These are phyloP conservation scores for Juncus inflexus DNA, from an alignment of 176 grass and related monocot species.

Conservation along the genomic window DNA sequence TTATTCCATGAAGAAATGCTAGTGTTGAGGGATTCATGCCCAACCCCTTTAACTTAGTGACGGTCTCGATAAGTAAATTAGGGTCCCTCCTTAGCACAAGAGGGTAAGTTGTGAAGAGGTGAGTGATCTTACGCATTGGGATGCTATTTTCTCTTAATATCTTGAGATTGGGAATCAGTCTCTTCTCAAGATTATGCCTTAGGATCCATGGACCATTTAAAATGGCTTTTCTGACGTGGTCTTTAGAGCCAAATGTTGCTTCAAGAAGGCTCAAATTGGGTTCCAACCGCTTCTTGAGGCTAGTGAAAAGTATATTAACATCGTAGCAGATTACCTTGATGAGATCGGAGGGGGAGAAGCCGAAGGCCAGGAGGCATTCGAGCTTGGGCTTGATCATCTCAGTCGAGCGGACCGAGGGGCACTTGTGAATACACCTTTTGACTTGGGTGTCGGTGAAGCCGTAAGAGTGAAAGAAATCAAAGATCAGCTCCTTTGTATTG, in stretches of 20 bases:
- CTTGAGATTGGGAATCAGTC: neutral
- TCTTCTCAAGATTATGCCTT: neutral
- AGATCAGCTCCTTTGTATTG: neutral
- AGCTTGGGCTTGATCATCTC: slow-evolving; percentile 22
- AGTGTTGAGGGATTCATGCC: no score
- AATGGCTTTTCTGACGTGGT: neutral
- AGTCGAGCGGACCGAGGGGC: slow-evolving; percentile 8
- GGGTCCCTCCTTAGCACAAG: neutral
- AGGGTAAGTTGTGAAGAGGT: neutral
- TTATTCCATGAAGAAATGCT: no score
- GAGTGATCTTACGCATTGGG: neutral
- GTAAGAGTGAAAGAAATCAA: slow-evolving; percentile 16
- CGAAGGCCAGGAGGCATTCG: slow-evolving; percentile 16
- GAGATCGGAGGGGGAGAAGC: slow-evolving; percentile 8
- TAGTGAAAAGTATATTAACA: no score
- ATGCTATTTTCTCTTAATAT: neutral
- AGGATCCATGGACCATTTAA: neutral
- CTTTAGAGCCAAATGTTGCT: neutral
- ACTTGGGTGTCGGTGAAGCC: slow-evolving; percentile 22
- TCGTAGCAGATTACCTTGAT: slow-evolving; percentile 9
- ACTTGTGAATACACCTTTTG: slow-evolving; percentile 2
- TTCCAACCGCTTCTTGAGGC: no score
- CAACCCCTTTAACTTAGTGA: no score
- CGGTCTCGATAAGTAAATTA: neutral
- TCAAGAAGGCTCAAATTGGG: neutral